These are phyloP conservation scores for Trichothecium roseum DNA, from an alignment of 2,329 filamentous ascomycete species.

Conservation along the genomic window DNA sequence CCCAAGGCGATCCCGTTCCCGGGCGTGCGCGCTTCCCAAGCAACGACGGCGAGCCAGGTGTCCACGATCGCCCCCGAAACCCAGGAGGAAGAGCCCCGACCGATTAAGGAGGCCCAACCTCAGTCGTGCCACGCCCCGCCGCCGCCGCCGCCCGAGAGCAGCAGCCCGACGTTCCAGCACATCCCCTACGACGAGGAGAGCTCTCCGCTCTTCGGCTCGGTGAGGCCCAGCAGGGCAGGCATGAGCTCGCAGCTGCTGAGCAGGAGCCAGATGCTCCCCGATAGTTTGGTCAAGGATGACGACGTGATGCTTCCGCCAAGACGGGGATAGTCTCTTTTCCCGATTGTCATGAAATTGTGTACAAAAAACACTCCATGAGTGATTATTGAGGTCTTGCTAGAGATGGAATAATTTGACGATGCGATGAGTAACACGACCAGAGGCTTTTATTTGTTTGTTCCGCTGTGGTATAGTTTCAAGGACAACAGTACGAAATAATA, in stretches of 20 bases:
- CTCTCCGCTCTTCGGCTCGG: slow-evolving; percentile 9
- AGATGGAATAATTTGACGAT: no score
- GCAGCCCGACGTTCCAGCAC: slow-evolving; percentile 12
- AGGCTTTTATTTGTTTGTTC: no score
- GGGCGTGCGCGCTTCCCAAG: slow-evolving; percentile 19
- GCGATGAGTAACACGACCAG: no score
- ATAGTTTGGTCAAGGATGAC: slow-evolving; percentile 30
- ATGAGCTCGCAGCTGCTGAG: slow-evolving; percentile 36
- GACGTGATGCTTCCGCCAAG: slow-evolving; percentile 7
- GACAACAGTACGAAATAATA: no score
- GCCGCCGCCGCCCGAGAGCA: slow-evolving; percentile 1
- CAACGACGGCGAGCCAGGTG: slow-evolving; percentile 24
- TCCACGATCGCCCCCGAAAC: slow-evolving; percentile 18
- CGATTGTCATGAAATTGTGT: no score
- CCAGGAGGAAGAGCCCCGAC: background rate
- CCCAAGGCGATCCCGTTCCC: background rate
- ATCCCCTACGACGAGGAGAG: slow-evolving; percentile 8
- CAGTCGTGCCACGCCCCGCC: background rate
- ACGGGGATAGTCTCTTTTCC: no score
- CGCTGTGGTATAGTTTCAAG: no score
- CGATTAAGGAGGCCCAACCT: background rate
- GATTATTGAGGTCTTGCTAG: no score
- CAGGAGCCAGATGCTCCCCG: slow-evolving; percentile 42
- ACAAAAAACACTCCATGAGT: no score
- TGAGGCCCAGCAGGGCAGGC: slow-evolving; percentile 5